phyloP scores from a whole-genome alignment of 2,329 filamentous ascomycete species.

The Pseudopyricularia javanii region DNA sequence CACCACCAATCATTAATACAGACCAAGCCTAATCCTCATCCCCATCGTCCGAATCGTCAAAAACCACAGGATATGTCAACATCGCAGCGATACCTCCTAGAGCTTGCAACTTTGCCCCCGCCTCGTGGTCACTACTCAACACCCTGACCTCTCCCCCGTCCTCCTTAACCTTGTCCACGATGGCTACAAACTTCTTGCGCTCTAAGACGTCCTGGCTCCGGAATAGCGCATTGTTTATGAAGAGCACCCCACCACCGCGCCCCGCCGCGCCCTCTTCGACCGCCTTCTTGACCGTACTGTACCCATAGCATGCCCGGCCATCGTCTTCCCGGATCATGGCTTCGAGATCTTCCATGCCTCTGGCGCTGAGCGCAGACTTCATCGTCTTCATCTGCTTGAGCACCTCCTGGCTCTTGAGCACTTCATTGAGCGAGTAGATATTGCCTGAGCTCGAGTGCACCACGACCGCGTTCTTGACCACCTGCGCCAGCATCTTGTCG shows the following conservation, averaged over 20 bases:
- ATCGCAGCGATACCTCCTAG: constrained; percentile 83
- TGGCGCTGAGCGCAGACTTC: constrained; percentile 76
- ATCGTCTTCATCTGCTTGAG: constrained; percentile 69
- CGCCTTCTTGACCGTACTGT: constrained; percentile 67
- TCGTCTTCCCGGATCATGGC: constrained; percentile 71
- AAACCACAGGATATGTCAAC: constrained; percentile 75
- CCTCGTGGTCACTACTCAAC: constrained; percentile 90
- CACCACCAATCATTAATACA: too few relatives aligned
- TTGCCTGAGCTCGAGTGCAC: constrained; percentile 80
- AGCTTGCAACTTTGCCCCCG: constrained; percentile 71
- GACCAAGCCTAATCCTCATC: constrained; percentile 20
- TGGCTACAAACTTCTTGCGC: constrained; percentile 66
- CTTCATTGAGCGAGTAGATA: constrained; percentile 76
- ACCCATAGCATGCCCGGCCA: constrained; percentile 82
- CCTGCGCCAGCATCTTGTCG: constrained; percentile 57
- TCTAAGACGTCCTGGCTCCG: constrained; percentile 66
- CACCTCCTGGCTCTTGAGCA: constrained; percentile 71
- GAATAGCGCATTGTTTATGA: constrained; percentile 83
- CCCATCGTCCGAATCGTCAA: constrained; percentile 55
- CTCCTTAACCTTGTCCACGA: constrained; percentile 80
- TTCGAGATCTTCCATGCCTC: constrained; percentile 74
- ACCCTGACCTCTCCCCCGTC: constrained; percentile 80
- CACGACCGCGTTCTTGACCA: constrained; percentile 53
- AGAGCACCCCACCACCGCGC: constrained; percentile 67
- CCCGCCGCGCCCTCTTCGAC: constrained; percentile 83